A percentile compares a stretch with the other conserved stretches of the same genome.
Evolutionary conservation across 2,329 filamentous ascomycete genomes (phyloP).

Genomic region (Ascochyta lentis): DNA sequence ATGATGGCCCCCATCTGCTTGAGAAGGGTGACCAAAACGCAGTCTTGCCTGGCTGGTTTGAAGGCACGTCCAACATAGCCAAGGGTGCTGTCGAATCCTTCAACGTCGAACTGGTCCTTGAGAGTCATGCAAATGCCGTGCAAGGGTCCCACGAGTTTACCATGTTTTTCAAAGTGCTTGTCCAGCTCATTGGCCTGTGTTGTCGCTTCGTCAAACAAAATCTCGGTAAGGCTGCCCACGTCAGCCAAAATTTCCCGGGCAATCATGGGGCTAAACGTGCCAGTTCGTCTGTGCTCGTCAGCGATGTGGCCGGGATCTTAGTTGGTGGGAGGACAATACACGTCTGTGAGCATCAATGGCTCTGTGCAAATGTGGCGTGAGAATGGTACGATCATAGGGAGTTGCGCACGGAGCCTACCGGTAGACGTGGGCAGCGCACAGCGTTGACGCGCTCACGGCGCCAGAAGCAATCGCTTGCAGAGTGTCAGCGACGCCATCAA

Average conservation of each 20-base stretch:
- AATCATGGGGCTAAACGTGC: conserved; percentile 53
- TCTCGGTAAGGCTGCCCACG: conserved; percentile 53
- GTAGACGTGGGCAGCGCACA: conserved; percentile 40
- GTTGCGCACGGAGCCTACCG: conserved; percentile 30
- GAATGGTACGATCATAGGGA: conserved; percentile 34
- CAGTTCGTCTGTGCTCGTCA: conserved; percentile 52
- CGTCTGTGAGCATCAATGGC: conserved; percentile 39
- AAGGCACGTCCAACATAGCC: conserved; percentile 70
- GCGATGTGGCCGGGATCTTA: conserved; percentile 1
- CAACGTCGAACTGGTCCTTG: conserved; percentile 59
- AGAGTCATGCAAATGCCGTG: conserved; percentile 58
- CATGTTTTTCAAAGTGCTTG: conserved; percentile 43
- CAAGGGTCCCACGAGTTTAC: conserved; percentile 53
- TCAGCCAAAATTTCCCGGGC: conserved; percentile 57
- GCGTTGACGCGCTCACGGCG: conserved; percentile 35
- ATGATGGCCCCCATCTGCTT: conserved; percentile 59
- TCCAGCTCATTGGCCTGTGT: conserved; percentile 52
- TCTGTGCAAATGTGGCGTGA: conserved; percentile 43
- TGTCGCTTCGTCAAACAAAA: conserved; percentile 55
- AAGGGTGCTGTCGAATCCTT: conserved; percentile 58
- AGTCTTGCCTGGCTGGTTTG: conserved; percentile 58
- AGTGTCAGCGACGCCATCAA: conserved; percentile 30
- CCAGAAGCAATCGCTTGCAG: conserved; percentile 35
- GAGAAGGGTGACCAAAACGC: conserved; percentile 63
- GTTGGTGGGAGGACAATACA: conserved; percentile 27